phyloP scores from a whole-genome alignment of 805 yeast genomes.

The Candida saitoana region DNA sequence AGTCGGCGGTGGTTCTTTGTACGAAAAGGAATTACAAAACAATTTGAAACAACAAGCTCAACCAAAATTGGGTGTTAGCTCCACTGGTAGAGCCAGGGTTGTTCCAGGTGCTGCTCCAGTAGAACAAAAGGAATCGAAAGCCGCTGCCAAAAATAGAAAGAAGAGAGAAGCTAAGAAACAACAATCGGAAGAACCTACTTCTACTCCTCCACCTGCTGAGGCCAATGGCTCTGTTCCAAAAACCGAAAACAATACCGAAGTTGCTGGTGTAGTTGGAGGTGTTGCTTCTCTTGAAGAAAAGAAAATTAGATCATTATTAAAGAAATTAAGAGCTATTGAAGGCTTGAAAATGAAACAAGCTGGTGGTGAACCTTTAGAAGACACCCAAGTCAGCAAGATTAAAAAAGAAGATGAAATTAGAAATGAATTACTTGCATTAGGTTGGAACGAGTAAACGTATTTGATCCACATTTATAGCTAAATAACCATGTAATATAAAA shows the following conservation, averaged over 20 bases:
- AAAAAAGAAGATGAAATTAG: conserved; percentile 79
- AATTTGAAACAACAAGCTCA: conserved; percentile 7
- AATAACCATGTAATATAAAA: background rate
- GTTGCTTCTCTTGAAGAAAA: conserved; percentile 79
- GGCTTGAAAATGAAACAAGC: conserved; percentile 81
- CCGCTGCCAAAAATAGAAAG: conserved; percentile 71
- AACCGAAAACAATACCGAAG: conserved; percentile 27
- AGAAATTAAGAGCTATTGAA: conserved; percentile 94
- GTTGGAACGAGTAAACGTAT: conserved; percentile 45
- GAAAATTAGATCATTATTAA: conserved; percentile 83
- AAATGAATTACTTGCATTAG: conserved; percentile 67
- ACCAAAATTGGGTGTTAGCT: conserved; percentile 17
- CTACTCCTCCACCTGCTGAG: conserved; percentile 11
- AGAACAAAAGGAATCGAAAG: conserved; percentile 47
- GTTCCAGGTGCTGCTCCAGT: conserved; percentile 58
- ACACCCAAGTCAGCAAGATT: conserved; percentile 87
- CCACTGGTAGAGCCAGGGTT: conserved; percentile 29
- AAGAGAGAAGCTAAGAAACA: conserved; percentile 62
- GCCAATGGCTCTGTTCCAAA: conserved; percentile 3
- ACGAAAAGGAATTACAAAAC: conserved; percentile 50
- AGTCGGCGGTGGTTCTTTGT: conserved; percentile 46
- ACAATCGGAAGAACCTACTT: conserved; percentile 3
- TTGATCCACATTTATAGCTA: background rate
- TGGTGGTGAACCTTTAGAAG: conserved; percentile 80
- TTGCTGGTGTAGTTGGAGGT: conserved; percentile 54